Evolutionary conservation across 2,329 filamentous ascomycete species (phyloP).

Genomic region (Herpotrichia juniperi): DNA sequence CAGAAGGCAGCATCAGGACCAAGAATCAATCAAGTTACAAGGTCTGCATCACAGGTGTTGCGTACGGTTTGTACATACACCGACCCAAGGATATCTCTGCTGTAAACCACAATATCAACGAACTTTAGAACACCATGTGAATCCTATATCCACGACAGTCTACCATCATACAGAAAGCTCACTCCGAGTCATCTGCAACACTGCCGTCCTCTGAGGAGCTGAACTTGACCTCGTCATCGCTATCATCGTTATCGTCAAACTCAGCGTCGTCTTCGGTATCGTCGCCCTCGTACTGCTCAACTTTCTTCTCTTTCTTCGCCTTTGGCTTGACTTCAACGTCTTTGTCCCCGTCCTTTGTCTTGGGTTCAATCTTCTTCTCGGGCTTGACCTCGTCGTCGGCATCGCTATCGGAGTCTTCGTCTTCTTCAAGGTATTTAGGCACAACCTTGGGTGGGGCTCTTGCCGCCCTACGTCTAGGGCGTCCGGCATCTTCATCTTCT

Average conservation of each 20-base stretch:
- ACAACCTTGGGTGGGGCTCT: conserved; percentile 25
- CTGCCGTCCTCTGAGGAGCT: background rate
- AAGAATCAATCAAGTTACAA: background rate
- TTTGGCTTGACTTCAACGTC: conserved; percentile 11
- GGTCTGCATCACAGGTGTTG: background rate
- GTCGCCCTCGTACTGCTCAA: conserved; percentile 6
- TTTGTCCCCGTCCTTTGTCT: conserved; percentile 16
- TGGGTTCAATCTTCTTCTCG: conserved; percentile 18
- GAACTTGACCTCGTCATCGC: conserved; percentile 2
- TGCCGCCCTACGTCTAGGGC: conserved; percentile 34
- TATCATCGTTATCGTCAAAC: background rate
- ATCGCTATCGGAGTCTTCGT: conserved; percentile 18
- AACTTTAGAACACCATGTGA: no score
- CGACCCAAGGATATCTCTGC: background rate
- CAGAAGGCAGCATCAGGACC: background rate
- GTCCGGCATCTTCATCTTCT: conserved; percentile 31
- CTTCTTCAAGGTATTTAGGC: conserved; percentile 28
- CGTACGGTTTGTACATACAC: background rate
- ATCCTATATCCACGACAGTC: no score
- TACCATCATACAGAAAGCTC: background rate
- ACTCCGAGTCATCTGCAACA: background rate
- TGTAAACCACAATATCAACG: background rate
- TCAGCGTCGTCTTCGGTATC: background rate
- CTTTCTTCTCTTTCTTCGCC: conserved; percentile 18
- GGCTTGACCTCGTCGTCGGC: conserved; percentile 15